Percentiles rank a stretch among this genome's conserved stretches.
These are phyloP conservation scores for Botrytis medusae DNA, from an alignment of 2,329 filamentous ascomycete genomes.

Conservation along the genomic window DNA sequence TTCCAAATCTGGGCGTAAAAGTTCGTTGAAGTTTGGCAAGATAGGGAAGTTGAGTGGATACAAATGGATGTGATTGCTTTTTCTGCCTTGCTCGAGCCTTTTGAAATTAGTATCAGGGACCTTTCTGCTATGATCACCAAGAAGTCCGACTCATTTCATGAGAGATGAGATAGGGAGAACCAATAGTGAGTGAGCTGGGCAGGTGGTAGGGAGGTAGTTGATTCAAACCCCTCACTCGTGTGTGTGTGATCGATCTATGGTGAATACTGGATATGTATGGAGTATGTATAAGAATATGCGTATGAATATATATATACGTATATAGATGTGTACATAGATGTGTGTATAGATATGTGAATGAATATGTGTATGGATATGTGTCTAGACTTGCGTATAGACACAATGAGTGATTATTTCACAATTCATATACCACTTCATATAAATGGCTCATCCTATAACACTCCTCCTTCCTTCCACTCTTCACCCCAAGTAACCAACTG, in stretches of 20 bases:
- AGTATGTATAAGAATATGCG: too few relatives aligned
- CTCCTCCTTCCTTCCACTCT: neutral
- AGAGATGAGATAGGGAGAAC: neutral
- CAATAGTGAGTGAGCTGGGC: neutral
- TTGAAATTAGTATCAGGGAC: neutral
- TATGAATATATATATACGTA: too few relatives aligned
- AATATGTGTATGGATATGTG: too few relatives aligned
- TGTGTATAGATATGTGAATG: too few relatives aligned
- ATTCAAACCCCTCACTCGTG: conserved; percentile 7
- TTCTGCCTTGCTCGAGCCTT: neutral
- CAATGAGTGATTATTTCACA: neutral
- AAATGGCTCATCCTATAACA: neutral
- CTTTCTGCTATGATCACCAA: conserved; percentile 2
- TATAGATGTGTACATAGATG: too few relatives aligned
- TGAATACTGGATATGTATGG: neutral
- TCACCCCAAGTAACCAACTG: neutral
- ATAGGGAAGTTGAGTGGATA: neutral
- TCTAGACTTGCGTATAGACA: neutral
- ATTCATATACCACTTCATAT: neutral
- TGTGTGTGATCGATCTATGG: neutral
- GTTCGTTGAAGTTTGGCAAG: neutral
- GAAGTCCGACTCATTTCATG: neutral
- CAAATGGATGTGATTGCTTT: neutral
- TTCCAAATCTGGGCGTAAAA: neutral
- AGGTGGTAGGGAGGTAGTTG: neutral